These are phyloP conservation scores for Athelia sp. DNA, from an alignment of 1,284 basidiomycete genomes.

Conservation along the genomic window DNA sequence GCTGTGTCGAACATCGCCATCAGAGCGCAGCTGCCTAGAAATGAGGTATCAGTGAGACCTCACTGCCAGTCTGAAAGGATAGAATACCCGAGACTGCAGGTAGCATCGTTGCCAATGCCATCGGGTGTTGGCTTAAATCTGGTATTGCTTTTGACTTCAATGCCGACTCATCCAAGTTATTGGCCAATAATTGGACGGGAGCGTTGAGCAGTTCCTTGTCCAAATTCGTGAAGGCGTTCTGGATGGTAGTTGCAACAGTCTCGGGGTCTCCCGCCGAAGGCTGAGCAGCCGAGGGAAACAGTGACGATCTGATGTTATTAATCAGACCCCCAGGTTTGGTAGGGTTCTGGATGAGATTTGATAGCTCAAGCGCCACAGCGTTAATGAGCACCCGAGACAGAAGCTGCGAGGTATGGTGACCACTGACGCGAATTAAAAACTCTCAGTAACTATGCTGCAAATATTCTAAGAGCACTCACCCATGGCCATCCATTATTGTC, in stretches of 20 bases:
- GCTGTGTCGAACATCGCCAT: slow-evolving; percentile 83
- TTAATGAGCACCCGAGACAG: slow-evolving; percentile 86
- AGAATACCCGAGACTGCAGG: slow-evolving; percentile 70
- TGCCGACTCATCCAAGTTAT: slow-evolving; percentile 45
- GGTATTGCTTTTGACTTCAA: slow-evolving; percentile 50
- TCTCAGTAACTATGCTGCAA: not conserved
- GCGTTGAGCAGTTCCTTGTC: slow-evolving; percentile 78
- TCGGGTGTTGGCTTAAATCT: slow-evolving; percentile 66
- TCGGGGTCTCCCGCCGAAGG: slow-evolving; percentile 53
- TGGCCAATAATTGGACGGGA: slow-evolving; percentile 69
- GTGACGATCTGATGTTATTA: slow-evolving; percentile 33
- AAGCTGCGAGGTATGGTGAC: slow-evolving; percentile 74
- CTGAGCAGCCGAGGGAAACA: slow-evolving; percentile 36
- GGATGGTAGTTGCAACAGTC: slow-evolving; percentile 67
- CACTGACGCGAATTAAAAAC: not conserved
- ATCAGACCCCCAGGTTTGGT: slow-evolving; percentile 25
- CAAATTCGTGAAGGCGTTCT: slow-evolving; percentile 73
- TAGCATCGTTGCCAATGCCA: slow-evolving; percentile 65
- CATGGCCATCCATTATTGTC: slow-evolving; percentile 90
- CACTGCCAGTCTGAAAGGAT: not conserved
- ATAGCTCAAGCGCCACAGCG: slow-evolving; percentile 78
- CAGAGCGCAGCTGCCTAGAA: slow-evolving; percentile 80
- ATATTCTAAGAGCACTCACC: slow-evolving; percentile 33
- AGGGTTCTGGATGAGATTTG: slow-evolving; percentile 39
- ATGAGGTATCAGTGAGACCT: not conserved